Percentiles rank a stretch among this genome's conserved stretches.
Conservation (phyloP, 2,329 filamentous ascomycete species). For the Apiospora malaysiana region DNA sequence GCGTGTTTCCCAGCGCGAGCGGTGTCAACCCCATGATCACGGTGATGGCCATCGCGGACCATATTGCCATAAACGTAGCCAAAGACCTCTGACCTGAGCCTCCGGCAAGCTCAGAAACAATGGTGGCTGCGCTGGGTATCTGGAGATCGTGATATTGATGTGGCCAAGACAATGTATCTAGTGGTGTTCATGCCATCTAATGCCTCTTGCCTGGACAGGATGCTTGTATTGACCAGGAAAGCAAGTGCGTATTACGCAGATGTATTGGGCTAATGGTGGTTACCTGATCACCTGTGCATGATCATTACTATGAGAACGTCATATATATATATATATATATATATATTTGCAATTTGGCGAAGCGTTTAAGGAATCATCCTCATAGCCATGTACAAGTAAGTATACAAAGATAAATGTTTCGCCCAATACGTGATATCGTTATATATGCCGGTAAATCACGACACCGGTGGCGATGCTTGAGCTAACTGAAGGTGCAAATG, state of each 20-base stretch:
- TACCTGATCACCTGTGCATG: too few species aligned
- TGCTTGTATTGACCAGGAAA: not conserved
- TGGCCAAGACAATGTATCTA: not conserved
- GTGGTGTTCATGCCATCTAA: not conserved
- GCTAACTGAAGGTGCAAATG: too few species aligned
- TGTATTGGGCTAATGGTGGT: too few species aligned
- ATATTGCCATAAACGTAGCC: constrained; percentile 64
- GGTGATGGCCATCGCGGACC: constrained; percentile 72
- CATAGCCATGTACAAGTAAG: too few species aligned
- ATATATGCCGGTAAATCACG: too few species aligned
- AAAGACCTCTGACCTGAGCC: constrained; percentile 49
- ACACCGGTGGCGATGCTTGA: too few species aligned
- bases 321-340: too few species aligned
- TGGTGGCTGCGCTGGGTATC: not conserved
- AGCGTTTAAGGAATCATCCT: too few species aligned
- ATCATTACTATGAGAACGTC: too few species aligned
- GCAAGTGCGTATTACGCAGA: not conserved
- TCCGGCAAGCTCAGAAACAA: not conserved
- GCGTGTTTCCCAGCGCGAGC: constrained; percentile 76
- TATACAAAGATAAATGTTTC: too few species aligned
- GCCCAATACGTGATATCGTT: too few species aligned
- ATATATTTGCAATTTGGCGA: too few species aligned
- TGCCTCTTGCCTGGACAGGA: not conserved
- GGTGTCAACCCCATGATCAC: constrained; percentile 87
- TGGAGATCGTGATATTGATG: not conserved